Base-by-base conservation (phyloP, 1,139 yeast species). In the Protomyces arabidopsidicola region DNA sequence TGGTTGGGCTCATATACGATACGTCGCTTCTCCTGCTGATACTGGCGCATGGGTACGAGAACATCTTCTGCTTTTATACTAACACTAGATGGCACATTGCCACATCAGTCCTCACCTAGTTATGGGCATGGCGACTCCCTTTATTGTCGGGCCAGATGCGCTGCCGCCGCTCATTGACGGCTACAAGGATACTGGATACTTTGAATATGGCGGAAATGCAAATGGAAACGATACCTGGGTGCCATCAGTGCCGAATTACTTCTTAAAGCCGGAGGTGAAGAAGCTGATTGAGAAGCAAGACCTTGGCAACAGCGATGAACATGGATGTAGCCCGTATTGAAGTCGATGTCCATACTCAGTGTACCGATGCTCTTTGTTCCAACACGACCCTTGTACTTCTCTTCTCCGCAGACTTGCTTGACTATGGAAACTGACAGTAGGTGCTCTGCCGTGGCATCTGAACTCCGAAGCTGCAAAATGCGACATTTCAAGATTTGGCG, bases 81-180 rank as follows among this genome's bases (percentile, higher is more conserved):
- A 18, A 42, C 24, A 9, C 5, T 6, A 42, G 48, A 53, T 53
- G 36, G 27, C 48, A n/a, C 64, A 61, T 18, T 61, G 64, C 34
- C 64, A 61, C 53, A 38, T 61, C 14, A 45, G 34, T 27, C 64
- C 59, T n/a, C 64, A 61, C 35, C 48, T 45, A n/a, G 27, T 61
- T 24, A 61, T 45, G 51, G 64, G 64, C 18, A 55, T 55, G 64
- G 54, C 48, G 34, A 58, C 36, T 6, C 34, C 55, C 8, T 61
- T 56, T 27, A 36, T 45, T 5, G 59, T 61, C 10, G 53, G 55
- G 12, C 61, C 61, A 12, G 38, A 35, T 10, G 24, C 18, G 16
- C 34, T 57, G 39, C 61, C 61, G n/a, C 20, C 38, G n/a, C 20
- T 57, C 20, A 22, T 57, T 20, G 51, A 50, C 9, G 16, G 48